Evolutionary conservation across 2,329 filamentous ascomycete genomes (phyloP), one percentile per base, ranked within the genome.

Genomic region (Teratosphaeria zuluensis): DNA sequence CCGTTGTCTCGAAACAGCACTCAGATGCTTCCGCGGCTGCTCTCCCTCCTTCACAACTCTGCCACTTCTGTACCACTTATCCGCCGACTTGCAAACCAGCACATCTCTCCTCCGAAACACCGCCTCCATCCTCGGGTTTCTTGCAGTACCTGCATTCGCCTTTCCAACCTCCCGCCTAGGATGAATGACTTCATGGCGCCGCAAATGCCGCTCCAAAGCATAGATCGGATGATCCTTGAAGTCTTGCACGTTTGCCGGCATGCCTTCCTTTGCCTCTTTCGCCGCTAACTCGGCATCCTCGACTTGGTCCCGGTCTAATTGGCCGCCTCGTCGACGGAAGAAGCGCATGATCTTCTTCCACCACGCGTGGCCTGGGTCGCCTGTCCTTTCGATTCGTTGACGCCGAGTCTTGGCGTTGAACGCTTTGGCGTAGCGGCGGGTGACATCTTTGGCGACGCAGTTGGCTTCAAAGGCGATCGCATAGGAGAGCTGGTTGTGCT

Each of bases 391-490:
- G 1, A 99, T 81, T n/a, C 94, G 85, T 59, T 83, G 74, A 63
- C 85, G 90, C 24, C 89, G 82, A 0, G 92, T 96, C 74, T 97
- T 97, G 24, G 92, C 89, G 65, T 91, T 94, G 74, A 88, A 97
- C 0, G 87, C 87, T 72, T 94, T 95, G 1, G 86, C 81, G 69
- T 99, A 99, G 16, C 94, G 84, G 58, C 85, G 81, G 0, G 94
- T 99, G 0, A 99, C 89, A 68, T 99, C 94, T 67, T 83, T 84
- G 0, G 85, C 90, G 14, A 83, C 84, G 2, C 85, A 87, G 64
- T 95, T 88, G 12, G 85, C 84, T 63, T 95, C 88, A 63, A 96
- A 96, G 0, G 87, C 90, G 56, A 99, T 78, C 0, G 88, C 92
- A 68, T 99, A 99, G 9, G 80, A 82, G 75, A 99, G 82, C 57